Percentiles rank a stretch among this genome's conserved stretches.
These are phyloP conservation scores for Nakaseomyces sp. DNA, from an alignment of 1,139 yeast genomes.

Conservation along the genomic window DNA sequence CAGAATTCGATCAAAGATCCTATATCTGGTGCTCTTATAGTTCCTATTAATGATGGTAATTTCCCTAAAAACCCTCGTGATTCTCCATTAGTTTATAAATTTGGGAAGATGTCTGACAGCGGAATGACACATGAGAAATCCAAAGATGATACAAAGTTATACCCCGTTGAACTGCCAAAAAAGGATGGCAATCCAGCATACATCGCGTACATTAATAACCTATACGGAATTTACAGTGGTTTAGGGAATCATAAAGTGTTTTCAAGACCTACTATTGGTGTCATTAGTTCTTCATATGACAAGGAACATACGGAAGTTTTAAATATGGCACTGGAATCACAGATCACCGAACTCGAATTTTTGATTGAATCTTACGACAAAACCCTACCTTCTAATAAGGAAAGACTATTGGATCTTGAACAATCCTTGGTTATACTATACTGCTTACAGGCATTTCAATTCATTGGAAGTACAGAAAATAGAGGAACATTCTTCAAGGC, in stretches of 20 bases:
- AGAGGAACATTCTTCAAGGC: constrained; percentile 21
- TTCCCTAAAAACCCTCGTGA: constrained; percentile 20
- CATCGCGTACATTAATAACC: constrained; percentile 33
- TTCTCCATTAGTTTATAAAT: constrained; percentile 35
- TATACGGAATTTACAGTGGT: constrained; percentile 34
- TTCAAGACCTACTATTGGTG: constrained; percentile 34
- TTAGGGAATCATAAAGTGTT: constrained; percentile 34
- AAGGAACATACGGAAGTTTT: constrained; percentile 30
- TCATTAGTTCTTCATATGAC: constrained; percentile 30
- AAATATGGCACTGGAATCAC: constrained; percentile 32
- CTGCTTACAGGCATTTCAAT: constrained; percentile 48
- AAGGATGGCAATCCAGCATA: constrained; percentile 33
- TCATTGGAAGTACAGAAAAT: constrained; percentile 38
- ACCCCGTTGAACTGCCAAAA: constrained; percentile 34
- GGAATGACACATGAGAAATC: constrained; percentile 37
- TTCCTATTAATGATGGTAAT: constrained; percentile 27
- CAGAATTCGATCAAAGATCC: constrained; percentile 26
- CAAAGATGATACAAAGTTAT: constrained; percentile 31
- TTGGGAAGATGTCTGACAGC: constrained; percentile 36
- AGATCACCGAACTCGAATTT: constrained; percentile 31
- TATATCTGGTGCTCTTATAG: constrained; percentile 34
- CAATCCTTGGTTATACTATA: constrained; percentile 45
- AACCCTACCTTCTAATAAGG: constrained; percentile 12
- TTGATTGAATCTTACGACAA: constrained; percentile 23
- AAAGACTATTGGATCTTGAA: constrained; percentile 36